Conservation (phyloP, 2,329 filamentous ascomycete species). For the Cytospora paraplurivora region DNA sequence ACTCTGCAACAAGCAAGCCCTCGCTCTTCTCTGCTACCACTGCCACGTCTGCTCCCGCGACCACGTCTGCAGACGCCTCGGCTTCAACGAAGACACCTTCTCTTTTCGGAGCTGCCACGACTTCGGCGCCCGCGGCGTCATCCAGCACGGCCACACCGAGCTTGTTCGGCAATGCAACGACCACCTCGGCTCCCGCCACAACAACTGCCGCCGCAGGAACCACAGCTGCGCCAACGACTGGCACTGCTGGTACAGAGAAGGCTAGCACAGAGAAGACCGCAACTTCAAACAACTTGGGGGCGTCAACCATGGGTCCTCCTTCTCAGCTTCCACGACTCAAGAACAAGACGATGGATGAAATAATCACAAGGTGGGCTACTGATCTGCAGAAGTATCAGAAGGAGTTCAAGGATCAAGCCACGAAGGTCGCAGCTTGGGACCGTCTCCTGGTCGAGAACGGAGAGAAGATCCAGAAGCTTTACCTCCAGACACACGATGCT, state of each 20-base stretch:
- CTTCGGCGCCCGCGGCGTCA: slow-evolving; percentile 32
- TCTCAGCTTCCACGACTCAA: slow-evolving; percentile 89
- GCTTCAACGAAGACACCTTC: slow-evolving; percentile 15
- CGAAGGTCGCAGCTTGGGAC: slow-evolving; percentile 88
- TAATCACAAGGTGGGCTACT: slow-evolving; percentile 94
- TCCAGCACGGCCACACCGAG: slow-evolving; percentile 9
- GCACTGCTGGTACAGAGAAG: slow-evolving; percentile 30
- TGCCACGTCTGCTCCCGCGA: slow-evolving; percentile 31
- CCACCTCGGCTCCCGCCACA: slow-evolving; percentile 33
- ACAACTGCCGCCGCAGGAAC: slow-evolving; percentile 5
- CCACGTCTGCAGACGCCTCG: slow-evolving; percentile 23
- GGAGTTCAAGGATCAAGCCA: slow-evolving; percentile 89
- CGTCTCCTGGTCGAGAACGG: slow-evolving; percentile 89
- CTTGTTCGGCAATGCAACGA: slow-evolving; percentile 34
- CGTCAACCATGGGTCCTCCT: slow-evolving; percentile 77
- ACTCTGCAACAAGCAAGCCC: slow-evolving; percentile 28
- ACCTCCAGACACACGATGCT: slow-evolving; percentile 88
- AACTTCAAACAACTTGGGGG: slow-evolving; percentile 53
- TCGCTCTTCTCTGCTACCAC: slow-evolving; percentile 36
- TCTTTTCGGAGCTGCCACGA: slow-evolving; percentile 17
- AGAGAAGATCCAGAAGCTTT: slow-evolving; percentile 92
- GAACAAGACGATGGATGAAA: slow-evolving; percentile 99
- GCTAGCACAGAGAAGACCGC: slow-evolving; percentile 32
- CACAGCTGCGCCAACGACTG: slow-evolving; percentile 7
- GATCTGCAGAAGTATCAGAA: slow-evolving; percentile 96